These are phyloP conservation scores for Coemansia guatemalensis DNA, from an alignment of 192 early-diverging fungal genomes.

Conservation along the genomic window DNA sequence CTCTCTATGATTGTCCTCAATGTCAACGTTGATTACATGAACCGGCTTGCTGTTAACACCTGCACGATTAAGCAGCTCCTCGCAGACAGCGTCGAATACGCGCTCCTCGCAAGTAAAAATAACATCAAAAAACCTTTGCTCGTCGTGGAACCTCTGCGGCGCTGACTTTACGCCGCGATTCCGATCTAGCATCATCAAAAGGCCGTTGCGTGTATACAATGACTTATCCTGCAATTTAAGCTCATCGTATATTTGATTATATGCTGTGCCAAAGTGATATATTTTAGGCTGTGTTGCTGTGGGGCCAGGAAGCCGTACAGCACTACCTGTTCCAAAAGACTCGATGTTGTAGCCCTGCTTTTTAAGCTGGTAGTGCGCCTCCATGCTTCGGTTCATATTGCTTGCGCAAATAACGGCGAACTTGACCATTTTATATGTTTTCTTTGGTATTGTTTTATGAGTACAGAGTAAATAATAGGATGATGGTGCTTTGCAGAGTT, in stretches of 20 bases:
- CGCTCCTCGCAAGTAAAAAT: constrained; percentile 97
- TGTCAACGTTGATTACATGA: constrained; percentile 96
- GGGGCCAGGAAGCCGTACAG: constrained; percentile 88
- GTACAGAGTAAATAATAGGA: no score
- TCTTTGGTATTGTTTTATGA: no score
- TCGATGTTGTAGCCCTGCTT: constrained; percentile 74
- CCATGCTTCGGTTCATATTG: constrained; percentile 98
- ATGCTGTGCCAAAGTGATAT: constrained; percentile 91
- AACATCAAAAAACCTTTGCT: constrained; percentile 74
- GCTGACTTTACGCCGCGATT: constrained; percentile 90
- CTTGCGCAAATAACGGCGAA: constrained; percentile 96
- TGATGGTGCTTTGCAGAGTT: no score
- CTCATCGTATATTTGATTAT: constrained; percentile 85
- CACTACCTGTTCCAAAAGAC: constrained; percentile 90
- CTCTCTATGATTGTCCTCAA: constrained; percentile 92
- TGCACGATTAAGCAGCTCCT: constrained; percentile 78
- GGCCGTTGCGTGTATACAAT: constrained; percentile 83
- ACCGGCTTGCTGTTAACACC: constrained; percentile 67
- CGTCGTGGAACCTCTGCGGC: constrained; percentile 86
- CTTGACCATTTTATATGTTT: constrained; percentile 57
- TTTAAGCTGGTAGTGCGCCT: constrained; percentile 81
- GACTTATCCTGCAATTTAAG: constrained; percentile 65
- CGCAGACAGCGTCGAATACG: constrained; percentile 90
- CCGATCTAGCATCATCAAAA: constrained; percentile 90
- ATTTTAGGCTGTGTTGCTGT: constrained; percentile 85